phyloP scores from a whole-genome alignment of 768 basidiomycete genomes.

The Dentipellis fragilis region DNA sequence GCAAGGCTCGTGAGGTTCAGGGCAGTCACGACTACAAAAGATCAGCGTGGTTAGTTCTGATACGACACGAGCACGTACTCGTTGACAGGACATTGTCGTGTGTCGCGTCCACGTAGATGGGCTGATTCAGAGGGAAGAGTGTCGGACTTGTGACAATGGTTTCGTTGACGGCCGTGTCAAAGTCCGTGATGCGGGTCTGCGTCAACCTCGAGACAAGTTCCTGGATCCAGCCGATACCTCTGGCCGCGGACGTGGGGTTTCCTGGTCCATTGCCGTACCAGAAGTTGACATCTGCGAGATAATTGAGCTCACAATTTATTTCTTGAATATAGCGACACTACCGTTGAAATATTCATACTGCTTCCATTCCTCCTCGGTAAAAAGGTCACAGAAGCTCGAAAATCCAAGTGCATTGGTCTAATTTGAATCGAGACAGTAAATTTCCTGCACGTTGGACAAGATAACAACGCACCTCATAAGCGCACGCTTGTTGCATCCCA shows the following conservation, averaged over 20 bases:
- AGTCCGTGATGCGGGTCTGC: constrained; percentile 24
- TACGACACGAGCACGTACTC: constrained; percentile 15
- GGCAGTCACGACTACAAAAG: constrained; percentile 27
- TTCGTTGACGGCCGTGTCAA: constrained; percentile 36
- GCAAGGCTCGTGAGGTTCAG: constrained; percentile 36
- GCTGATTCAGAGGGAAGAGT: constrained; percentile 26
- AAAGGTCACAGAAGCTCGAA: constrained; percentile 38
- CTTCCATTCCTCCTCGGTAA: constrained; percentile 43
- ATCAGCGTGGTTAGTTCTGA: neutral
- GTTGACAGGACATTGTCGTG: constrained; percentile 37
- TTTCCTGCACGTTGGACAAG: constrained; percentile 27
- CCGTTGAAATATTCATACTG: constrained; percentile 24
- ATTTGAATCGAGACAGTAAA: neutral
- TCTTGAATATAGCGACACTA: no score
- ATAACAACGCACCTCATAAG: constrained; percentile 23
- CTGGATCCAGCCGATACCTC: constrained; percentile 31
- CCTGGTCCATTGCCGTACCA: constrained; percentile 35
- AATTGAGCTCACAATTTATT: neutral
- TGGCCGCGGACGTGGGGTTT: constrained; percentile 28
- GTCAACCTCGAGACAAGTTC: constrained; percentile 35
- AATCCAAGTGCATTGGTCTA: constrained; percentile 40
- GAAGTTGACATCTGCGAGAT: constrained; percentile 13
- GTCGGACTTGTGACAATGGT: constrained; percentile 31
- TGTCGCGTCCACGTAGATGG: constrained; percentile 34
- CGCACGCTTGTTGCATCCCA: constrained; percentile 28